Evolutionary conservation across 2,329 filamentous ascomycete species (phyloP).

Genomic region (Metarhizium album): DNA sequence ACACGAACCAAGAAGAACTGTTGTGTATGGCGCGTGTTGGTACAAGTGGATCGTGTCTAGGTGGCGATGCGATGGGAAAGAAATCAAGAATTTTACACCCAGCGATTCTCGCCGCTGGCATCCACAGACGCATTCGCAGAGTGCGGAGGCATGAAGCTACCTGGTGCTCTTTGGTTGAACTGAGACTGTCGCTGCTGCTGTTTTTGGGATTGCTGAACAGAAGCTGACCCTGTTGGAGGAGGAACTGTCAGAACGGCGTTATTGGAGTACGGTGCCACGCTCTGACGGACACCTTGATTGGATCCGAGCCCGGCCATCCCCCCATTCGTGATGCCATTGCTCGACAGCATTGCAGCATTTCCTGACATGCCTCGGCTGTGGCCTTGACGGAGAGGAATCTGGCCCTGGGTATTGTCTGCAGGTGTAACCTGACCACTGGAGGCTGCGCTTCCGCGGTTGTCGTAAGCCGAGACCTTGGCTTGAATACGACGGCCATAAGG

Average conservation of each 20-base stretch:
- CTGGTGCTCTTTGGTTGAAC: conserved; percentile 18
- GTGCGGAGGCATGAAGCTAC: conserved; percentile 16
- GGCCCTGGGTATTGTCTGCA: conserved; percentile 41
- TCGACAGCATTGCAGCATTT: conserved; percentile 24
- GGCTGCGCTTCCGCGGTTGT: conserved; percentile 33
- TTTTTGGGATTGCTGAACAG: conserved; percentile 16
- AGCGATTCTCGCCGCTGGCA: conserved; percentile 23
- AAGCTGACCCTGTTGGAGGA: conserved; percentile 14
- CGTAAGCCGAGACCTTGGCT: conserved; percentile 66
- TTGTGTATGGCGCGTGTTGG: conserved; percentile 2
- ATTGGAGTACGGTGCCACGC: conserved; percentile 24
- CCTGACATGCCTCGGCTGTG: conserved; percentile 33
- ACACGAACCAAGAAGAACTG: conserved; percentile 12
- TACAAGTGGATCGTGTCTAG: conserved; percentile 21
- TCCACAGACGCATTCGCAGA: conserved; percentile 16
- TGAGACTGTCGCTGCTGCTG: conserved; percentile 13
- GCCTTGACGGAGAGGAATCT: conserved; percentile 37
- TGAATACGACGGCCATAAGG: conserved; percentile 91
- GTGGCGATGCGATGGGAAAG: conserved; percentile 13
- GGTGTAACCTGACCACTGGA: conserved; percentile 41
- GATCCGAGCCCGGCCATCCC: conserved; percentile 11
- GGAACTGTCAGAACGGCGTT: conserved; percentile 22
- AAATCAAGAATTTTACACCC: conserved; percentile 25
- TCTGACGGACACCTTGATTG: conserved; percentile 19
- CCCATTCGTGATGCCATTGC: conserved; percentile 17